Evolutionary conservation across 495 filamentous ascomycete genomes (phyloP).

Genomic region (Cudoniella acicularis): DNA sequence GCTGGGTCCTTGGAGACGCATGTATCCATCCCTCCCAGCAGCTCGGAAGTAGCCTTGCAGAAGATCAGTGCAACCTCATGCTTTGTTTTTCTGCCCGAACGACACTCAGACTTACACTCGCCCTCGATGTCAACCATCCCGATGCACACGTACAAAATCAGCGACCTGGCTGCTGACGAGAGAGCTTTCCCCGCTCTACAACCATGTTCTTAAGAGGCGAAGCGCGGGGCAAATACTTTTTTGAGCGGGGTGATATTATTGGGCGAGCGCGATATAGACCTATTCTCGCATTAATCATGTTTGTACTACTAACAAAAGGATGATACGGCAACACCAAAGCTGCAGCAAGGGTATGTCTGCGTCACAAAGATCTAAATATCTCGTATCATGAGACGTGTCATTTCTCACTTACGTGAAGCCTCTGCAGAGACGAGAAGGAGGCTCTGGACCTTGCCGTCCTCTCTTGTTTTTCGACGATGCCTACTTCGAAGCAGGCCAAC

Average conservation of each 20-base stretch:
- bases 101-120: too few species aligned
- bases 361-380: conserved; percentile 7
- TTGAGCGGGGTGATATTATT: too few species aligned
- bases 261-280: too few species aligned
- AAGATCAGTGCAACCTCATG: neutral
- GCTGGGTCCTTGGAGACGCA: conserved; percentile 1
- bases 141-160: too few species aligned
- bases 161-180: too few species aligned
- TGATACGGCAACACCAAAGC: neutral
- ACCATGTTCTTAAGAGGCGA: neutral
- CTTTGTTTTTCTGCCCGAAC: neutral
- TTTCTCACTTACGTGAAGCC: neutral
- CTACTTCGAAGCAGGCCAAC: neutral
- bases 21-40: neutral
- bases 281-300: too few species aligned
- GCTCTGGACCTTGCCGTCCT: neutral
- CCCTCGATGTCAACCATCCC: too few species aligned
- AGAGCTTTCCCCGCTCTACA: neutral
- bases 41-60: conserved; percentile 2
- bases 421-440: neutral
- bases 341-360: neutral
- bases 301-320: neutral
- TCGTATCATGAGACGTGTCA: conserved; percentile 9
- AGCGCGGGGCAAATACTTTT: neutral
- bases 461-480: neutral